Base-by-base conservation (phyloP, 2,329 filamentous ascomycete genomes). In the Talaromyces funiculosus region DNA sequence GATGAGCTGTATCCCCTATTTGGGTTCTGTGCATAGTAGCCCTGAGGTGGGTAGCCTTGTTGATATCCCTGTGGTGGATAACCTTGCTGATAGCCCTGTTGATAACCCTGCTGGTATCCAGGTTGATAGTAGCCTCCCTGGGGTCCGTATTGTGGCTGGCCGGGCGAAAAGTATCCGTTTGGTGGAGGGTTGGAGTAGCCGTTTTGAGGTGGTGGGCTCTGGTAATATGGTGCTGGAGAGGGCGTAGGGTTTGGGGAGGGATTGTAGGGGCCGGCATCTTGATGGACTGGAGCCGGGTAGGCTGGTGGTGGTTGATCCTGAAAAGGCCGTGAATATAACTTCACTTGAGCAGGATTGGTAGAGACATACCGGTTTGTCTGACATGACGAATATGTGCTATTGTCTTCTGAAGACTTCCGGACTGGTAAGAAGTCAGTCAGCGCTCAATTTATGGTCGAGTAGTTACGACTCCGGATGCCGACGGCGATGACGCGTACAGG, bases 121-220 rank as follows among this genome's bases (percentile, higher is more conserved):
- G 71, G 73, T 56, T 72, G 73, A 61, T 77, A 66, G 57, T 70
- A 68, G 57, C 72, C 71, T 54, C 70, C 71, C n/a, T 68, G 71
- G 16, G 64, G 65, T 66, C 68, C 60, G 29, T 62, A 62, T 54
- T 54, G 77, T 47, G 69, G 73, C 45, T 67, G 69, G 55, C 73
- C 72, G 40, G 71, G 73, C 47, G 72, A 72, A 58, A 76, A 77
- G 57, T 73, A 73, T 61, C 63, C 64, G 59, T 71, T 66, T 20
- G 67, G 69, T 20, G 67, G 68, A 33, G 54, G 53, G 45, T 65
- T 65, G 61, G 70, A 70, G 22, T 63, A 61, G 40, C 59, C 56
- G 45, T 66, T 66, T 64, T 74, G 75, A 35, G 71, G 69, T 18
- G 69, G 66, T 43, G 68, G 66, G 18, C 69, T 65, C 55, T 65